Evolutionary conservation across 2,329 filamentous ascomycete species (phyloP).

Genomic region (Aspergillus sp.): DNA sequence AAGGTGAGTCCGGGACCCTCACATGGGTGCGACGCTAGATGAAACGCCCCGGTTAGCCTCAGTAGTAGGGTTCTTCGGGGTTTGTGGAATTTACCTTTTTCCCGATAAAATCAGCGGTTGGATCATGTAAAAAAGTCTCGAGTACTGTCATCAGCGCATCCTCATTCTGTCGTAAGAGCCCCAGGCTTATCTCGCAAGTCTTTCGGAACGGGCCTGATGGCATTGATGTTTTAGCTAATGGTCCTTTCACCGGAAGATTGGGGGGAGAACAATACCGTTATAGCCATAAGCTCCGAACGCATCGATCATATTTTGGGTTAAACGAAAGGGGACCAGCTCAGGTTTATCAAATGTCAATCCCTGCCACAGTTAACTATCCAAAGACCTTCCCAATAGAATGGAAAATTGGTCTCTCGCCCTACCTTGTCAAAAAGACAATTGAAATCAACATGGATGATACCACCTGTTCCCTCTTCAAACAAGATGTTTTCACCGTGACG

Average conservation of each 20-base stretch:
- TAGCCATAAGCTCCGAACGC: constrained; percentile 95
- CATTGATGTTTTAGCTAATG: neutral
- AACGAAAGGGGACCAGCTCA: constrained; percentile 89
- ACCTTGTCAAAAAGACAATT: constrained; percentile 97
- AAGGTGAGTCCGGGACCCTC: constrained; percentile 63
- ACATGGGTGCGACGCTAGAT: constrained; percentile 51
- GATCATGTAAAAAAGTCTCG: constrained; percentile 95
- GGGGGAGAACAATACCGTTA: constrained; percentile 55
- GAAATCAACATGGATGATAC: constrained; percentile 97
- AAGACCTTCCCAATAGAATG: neutral
- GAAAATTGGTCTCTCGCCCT: neutral
- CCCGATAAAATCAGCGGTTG: constrained; percentile 87
- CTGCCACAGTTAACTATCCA: constrained; percentile 20
- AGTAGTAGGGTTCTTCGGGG: neutral
- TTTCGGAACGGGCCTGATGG: constrained; percentile 73
- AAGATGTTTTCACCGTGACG: constrained; percentile 97
- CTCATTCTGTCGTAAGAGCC: constrained; percentile 82
- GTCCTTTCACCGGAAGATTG: neutral
- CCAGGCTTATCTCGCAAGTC: constrained; percentile 84
- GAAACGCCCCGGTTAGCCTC: neutral
- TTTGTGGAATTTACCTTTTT: constrained; percentile 55
- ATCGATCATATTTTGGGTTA: constrained; percentile 98
- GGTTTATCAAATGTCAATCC: constrained; percentile 93
- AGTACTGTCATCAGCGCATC: constrained; percentile 97
- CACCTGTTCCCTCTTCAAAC: constrained; percentile 89